Percentiles rank a stretch among this genome's conserved stretches.
These are phyloP conservation scores for Lecanicillium sp. DNA, from an alignment of 2,329 filamentous ascomycete genomes.

Conservation along the genomic window DNA sequence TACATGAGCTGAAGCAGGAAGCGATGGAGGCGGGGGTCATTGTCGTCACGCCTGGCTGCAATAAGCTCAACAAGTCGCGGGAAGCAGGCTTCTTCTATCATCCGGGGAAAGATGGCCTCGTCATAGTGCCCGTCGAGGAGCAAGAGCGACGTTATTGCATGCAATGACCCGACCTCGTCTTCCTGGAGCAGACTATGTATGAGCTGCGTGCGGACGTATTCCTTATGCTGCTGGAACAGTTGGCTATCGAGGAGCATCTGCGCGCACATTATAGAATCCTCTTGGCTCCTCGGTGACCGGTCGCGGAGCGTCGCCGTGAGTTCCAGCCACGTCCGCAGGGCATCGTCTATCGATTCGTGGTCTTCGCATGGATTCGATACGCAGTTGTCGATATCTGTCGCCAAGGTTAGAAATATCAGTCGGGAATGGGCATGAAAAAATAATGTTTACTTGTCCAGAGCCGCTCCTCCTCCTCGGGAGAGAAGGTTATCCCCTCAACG, in stretches of 20 bases:
- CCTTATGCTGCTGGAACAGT: constrained; percentile 67
- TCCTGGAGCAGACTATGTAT: constrained; percentile 88
- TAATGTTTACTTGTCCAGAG: constrained; percentile 71
- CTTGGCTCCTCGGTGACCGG: constrained; percentile 67
- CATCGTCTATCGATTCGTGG: constrained; percentile 68
- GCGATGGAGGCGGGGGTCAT: constrained; percentile 68
- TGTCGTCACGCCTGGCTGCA: constrained; percentile 54
- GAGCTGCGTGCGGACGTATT: constrained; percentile 89
- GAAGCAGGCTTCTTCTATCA: constrained; percentile 84
- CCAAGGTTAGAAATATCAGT: background rate
- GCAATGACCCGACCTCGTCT: constrained; percentile 73
- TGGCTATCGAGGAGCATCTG: constrained; percentile 69
- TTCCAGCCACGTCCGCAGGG: constrained; percentile 75
- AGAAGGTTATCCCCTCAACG: constrained; percentile 56
- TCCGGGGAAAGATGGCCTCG: constrained; percentile 74
- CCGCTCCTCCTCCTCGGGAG: constrained; percentile 72
- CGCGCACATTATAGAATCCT: constrained; percentile 74
- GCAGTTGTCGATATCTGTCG: constrained; percentile 41
- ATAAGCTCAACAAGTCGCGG: constrained; percentile 77
- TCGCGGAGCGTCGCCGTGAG: constrained; percentile 72
- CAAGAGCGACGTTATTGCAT: constrained; percentile 76
- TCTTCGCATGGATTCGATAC: constrained; percentile 42
- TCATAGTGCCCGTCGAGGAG: constrained; percentile 78
- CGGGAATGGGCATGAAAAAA: background rate
- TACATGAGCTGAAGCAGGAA: constrained; percentile 84